Evolutionary conservation across 1,139 yeast species (phyloP).

Genomic region (Suhomyces bokatorum): DNA sequence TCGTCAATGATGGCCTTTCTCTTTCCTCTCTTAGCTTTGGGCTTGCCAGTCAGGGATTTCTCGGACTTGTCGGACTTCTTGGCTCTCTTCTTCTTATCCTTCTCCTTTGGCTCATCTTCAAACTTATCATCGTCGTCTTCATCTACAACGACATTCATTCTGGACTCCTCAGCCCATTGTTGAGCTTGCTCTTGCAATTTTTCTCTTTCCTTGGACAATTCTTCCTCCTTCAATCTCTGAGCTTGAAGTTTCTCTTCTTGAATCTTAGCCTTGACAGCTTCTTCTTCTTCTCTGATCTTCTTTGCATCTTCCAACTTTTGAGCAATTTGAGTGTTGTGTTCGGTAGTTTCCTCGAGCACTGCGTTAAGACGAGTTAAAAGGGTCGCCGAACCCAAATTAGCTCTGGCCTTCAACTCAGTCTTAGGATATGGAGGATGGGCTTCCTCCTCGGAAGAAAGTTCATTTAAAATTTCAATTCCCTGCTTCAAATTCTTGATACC

Average conservation of each 20-base stretch:
- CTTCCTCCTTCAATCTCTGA: conserved; percentile 48
- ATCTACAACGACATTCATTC: conserved; percentile 34
- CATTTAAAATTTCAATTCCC: conserved; percentile 63
- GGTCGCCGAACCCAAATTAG: conserved; percentile 78
- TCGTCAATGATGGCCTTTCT: conserved; percentile 25
- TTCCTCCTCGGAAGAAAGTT: conserved; percentile 54
- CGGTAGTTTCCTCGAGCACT: conserved; percentile 71
- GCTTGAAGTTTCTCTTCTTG: conserved; percentile 43
- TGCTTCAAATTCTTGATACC: conserved; percentile 59
- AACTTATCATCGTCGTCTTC: conserved; percentile 35
- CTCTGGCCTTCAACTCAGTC: conserved; percentile 80
- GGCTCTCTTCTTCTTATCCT: conserved; percentile 21
- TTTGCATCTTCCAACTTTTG: conserved; percentile 73
- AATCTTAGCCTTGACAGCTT: conserved; percentile 37
- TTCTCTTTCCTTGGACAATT: conserved; percentile 66
- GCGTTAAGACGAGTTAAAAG: conserved; percentile 70
- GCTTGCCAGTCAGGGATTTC: conserved; percentile 5
- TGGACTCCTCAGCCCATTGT: conserved; percentile 70
- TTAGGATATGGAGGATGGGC: conserved; percentile 72
- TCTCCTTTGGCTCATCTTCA: conserved; percentile 24
- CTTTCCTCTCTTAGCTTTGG: conserved; percentile 18
- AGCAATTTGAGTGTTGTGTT: conserved; percentile 58
- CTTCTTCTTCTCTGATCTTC: conserved; percentile 62
- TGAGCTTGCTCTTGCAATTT: conserved; percentile 78
- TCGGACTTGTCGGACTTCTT: conserved; percentile 18